Conservation (phyloP, 352 stramenopile species). For the Stramenopiles sp. region DNA sequence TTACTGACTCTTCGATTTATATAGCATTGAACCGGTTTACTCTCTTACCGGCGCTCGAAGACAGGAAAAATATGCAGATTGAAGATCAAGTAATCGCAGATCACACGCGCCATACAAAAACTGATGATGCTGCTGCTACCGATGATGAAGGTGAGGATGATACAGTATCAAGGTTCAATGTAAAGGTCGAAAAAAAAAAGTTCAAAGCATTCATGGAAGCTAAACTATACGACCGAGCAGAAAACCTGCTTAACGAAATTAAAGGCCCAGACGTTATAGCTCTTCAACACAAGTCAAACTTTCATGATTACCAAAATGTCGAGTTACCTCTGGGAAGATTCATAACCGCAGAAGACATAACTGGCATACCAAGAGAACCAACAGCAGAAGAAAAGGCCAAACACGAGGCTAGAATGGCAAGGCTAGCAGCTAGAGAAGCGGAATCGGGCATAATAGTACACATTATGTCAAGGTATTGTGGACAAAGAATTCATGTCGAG, state of each 20-base stretch:
- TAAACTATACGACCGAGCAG: background rate
- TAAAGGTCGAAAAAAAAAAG: background rate
- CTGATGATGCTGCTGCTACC: background rate
- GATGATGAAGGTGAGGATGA: background rate
- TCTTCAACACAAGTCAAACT: background rate
- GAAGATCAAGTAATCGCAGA: background rate
- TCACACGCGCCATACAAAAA: background rate
- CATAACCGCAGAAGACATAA: background rate
- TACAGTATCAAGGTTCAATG: background rate
- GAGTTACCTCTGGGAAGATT: background rate
- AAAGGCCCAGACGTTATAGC: background rate
- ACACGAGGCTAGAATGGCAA: background rate
- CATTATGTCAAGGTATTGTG: slow-evolving; percentile 1
- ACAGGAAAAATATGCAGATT: background rate
- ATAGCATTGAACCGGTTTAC: background rate
- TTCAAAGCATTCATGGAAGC: background rate
- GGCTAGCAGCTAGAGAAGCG: background rate
- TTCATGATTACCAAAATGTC: background rate
- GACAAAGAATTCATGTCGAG: background rate
- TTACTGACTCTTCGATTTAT: background rate
- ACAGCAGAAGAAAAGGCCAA: background rate
- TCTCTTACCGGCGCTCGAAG: background rate
- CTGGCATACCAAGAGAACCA: background rate
- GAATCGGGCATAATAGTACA: background rate
- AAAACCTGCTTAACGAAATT: background rate